These are phyloP conservation scores for Ustilago cynodontis DNA, from an alignment of 1,284 basidiomycete genomes.

Conservation along the genomic window DNA sequence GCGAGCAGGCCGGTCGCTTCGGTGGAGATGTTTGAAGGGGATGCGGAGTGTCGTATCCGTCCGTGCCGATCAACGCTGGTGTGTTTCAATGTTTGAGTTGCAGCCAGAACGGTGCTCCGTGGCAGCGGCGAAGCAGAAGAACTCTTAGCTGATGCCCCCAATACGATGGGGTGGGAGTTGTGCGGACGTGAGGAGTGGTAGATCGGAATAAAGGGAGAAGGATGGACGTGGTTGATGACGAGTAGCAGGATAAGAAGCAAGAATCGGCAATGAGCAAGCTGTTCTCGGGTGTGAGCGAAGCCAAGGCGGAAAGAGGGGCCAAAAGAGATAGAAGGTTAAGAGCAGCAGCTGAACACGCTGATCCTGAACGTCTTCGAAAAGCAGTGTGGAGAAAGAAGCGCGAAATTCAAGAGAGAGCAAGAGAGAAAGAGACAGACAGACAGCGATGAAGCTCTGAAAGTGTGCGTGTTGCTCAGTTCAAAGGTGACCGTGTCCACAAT, in stretches of 20 bases:
- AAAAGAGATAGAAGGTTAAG: neutral
- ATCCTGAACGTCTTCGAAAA: too few species aligned
- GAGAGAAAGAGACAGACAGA: neutral
- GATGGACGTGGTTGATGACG: neutral
- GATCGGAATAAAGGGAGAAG: neutral
- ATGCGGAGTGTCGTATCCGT: neutral
- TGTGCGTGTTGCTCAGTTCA: neutral
- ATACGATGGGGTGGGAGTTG: neutral
- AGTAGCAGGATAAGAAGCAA: constrained; percentile 4
- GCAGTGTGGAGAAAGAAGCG: too few species aligned
- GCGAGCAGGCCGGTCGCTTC: constrained; percentile 3
- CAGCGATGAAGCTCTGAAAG: neutral
- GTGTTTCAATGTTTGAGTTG: neutral
- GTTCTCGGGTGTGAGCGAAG: constrained; percentile 4
- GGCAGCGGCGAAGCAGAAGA: neutral
- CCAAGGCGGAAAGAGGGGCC: neutral
- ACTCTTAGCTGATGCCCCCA: neutral
- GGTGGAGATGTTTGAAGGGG: neutral
- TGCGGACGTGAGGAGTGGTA: neutral
- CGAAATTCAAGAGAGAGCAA: neutral
- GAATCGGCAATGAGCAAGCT: constrained; percentile 10
- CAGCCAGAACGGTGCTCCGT: too few species aligned
- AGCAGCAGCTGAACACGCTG: neutral
- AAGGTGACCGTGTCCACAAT: neutral
- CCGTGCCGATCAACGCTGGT: neutral